Base-by-base conservation (phyloP, 2,329 filamentous ascomycete genomes). In the Aspergillus thermomutatus region DNA sequence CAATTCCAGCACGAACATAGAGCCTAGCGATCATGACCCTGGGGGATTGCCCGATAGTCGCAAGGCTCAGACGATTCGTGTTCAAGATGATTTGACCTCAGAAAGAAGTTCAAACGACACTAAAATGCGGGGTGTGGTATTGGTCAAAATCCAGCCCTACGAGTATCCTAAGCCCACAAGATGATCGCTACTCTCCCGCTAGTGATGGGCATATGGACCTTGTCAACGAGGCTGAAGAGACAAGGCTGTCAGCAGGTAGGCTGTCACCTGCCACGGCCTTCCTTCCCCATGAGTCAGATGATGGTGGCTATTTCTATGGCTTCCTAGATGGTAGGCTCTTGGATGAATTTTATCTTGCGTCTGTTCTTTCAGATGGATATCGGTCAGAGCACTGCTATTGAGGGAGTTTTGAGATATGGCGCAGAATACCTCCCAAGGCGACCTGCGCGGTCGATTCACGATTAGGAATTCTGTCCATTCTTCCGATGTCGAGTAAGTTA, bases 401-500 rank as follows among this genome's bases (percentile, higher is more conserved):
- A 23, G 43, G n/a, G 43, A 11, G 19, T 23, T 46, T 25, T 6
- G 21, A 26, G 43, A 5, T 23, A 46, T 46, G 43, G 43, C 43
- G 11, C n/a, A 26, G 21, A 23, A 46, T 23, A 46, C 5, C 19
- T 8, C 43, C 21, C 43, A 23, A 23, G 21, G 11, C 21, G 43
- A 46, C 19, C 21, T 46, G 11, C 23, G 43, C 11, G 47, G 47
- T 31, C 57, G 56, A 48, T 67, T 66, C 25, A 57, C 65, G 34
- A 52, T 48, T 49, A 46, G 65, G 17, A 31, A 55, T 14, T 53
- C 59, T 5, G 40, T 49, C 8, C 48, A 57, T 11, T 43, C 62
- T 7, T 66, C 65, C 4, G 62, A 63, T 45, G 60, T 69, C 25
- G 69, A 72, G 69, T 72, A 60, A 53, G 67, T 62, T 21, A 23